Conservation (phyloP, 306 rosid genomes). For the Castanea mollissima region DNA sequence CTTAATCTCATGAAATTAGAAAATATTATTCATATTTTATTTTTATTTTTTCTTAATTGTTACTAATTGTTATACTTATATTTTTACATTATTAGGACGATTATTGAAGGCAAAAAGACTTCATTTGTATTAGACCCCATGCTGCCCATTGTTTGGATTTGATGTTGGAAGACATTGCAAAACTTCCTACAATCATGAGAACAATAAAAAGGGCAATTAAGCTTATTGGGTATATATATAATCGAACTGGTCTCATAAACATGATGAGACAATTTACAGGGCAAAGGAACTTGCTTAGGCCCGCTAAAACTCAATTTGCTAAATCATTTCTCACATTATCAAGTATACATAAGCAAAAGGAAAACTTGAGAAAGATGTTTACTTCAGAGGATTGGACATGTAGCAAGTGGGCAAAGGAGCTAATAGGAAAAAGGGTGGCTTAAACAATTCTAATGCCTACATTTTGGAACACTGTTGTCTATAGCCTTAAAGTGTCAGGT, state of each 20-base stretch:
- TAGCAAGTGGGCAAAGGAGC: neutral
- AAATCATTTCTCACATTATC: neutral
- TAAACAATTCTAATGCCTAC: neutral
- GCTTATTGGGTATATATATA: neutral
- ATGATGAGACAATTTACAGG: neutral
- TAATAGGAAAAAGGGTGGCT: neutral
- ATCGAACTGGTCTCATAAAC: neutral
- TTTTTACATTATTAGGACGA: neutral
- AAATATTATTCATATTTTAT: neutral
- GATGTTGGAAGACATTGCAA: too few species aligned
- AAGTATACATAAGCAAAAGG: neutral
- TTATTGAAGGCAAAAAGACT: neutral
- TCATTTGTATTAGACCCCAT: too few species aligned
- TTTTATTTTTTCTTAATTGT: neutral
- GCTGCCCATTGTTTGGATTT: too few species aligned
- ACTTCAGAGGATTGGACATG: neutral
- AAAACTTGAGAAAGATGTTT: neutral
- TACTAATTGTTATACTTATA: neutral
- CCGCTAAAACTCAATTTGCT: constrained; percentile 1
- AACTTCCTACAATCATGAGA: too few species aligned
- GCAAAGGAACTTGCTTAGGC: neutral
- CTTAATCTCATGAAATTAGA: neutral
- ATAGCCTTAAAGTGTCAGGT: too few species aligned
- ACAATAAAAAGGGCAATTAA: too few species aligned
- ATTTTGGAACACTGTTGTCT: neutral